These are phyloP conservation scores for Rhodocollybia butyracea DNA, from an alignment of 768 basidiomycete species.

Conservation along the genomic window DNA sequence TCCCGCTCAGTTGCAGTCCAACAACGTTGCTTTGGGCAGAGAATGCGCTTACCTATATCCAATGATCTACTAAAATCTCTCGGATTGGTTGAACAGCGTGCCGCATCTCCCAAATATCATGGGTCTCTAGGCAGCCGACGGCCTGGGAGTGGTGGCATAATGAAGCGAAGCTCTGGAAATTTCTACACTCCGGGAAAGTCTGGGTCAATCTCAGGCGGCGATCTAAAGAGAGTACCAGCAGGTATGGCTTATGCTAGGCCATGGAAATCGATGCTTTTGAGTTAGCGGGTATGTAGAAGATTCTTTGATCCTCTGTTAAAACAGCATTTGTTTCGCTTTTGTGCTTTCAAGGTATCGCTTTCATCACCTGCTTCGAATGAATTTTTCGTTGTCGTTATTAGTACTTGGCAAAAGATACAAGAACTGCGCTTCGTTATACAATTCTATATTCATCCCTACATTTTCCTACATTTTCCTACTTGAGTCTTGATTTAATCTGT, in stretches of 20 bases:
- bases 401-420: too few relatives aligned
- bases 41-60: slow-evolving; percentile 1
- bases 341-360: too few relatives aligned
- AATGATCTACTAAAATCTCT: slow-evolving; percentile 13
- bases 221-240: too few relatives aligned
- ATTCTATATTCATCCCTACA: too few relatives aligned
- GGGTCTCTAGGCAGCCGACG: slow-evolving; percentile 13
- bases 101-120: slow-evolving; percentile 13
- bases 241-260: too few relatives aligned
- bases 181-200: slow-evolving; percentile 35
- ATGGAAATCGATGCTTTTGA: too few relatives aligned
- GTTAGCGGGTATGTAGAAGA: too few relatives aligned
- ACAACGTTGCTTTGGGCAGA: background rate
- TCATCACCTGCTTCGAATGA: too few relatives aligned
- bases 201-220: background rate
- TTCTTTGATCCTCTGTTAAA: too few relatives aligned
- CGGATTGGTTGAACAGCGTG: slow-evolving; percentile 9
- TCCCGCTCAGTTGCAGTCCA: background rate
- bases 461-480: background rate
- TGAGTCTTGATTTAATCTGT: slow-evolving; percentile 19
- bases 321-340: too few relatives aligned
- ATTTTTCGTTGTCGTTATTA: too few relatives aligned
- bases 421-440: too few relatives aligned
- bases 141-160: slow-evolving; percentile 31
- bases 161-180: slow-evolving; percentile 34